phyloP scores from a whole-genome alignment of 2,329 filamentous ascomycete species.

The Rutstroemia sp. region DNA sequence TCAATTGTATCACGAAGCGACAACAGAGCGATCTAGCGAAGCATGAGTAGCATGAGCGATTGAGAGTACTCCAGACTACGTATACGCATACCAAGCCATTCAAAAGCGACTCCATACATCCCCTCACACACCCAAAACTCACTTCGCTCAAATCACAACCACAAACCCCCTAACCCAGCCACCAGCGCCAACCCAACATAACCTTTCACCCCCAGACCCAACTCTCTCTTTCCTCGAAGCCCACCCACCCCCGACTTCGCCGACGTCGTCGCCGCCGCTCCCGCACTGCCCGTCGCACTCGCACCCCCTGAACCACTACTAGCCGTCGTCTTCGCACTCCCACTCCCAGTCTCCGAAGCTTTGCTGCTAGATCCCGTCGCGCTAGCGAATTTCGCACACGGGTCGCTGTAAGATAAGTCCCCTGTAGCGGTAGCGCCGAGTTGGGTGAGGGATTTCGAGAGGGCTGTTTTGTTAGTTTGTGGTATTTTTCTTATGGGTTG shows the following conservation, averaged over 20 bases:
- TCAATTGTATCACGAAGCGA: neutral
- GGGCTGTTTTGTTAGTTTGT: neutral
- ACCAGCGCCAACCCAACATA: neutral
- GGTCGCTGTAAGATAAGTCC: neutral
- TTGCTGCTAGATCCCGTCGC: neutral
- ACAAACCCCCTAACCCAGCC: slow-evolving; percentile 1
- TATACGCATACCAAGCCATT: too few relatives aligned
- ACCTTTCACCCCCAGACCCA: neutral
- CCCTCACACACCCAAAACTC: too few relatives aligned
- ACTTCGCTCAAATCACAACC: neutral
- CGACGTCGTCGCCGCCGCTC: neutral
- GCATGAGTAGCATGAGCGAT: neutral
- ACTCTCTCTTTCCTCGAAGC: neutral
- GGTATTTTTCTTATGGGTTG: neutral
- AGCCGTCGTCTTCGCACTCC: neutral
- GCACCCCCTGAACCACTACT: neutral
- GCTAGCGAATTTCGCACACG: slow-evolving; percentile 1
- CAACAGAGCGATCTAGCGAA: neutral
- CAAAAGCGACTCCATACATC: too few relatives aligned
- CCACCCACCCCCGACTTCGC: neutral
- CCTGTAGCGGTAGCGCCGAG: slow-evolving; percentile 4
- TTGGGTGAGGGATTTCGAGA: neutral
- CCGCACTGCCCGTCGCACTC: neutral
- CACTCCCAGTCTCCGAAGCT: neutral
- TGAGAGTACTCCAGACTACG: too few relatives aligned